These are phyloP conservation scores for Agaricus sinodeliciosus DNA, from an alignment of 768 basidiomycete species.

Conservation along the genomic window DNA sequence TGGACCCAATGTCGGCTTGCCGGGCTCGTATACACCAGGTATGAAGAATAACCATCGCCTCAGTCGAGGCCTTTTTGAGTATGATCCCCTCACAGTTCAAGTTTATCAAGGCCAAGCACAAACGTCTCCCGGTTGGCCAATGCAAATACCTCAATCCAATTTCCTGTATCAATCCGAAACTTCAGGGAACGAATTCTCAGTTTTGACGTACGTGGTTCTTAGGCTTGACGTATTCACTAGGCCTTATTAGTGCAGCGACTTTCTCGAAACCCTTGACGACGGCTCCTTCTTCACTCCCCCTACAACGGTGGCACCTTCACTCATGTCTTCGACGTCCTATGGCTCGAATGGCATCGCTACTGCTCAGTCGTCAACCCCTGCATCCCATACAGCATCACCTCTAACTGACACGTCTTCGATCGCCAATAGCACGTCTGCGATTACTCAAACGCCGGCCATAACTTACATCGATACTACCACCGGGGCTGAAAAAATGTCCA, in stretches of 20 bases:
- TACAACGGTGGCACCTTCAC: conserved; percentile 37
- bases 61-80: no score
- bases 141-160: conserved; percentile 37
- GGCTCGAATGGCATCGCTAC: conserved; percentile 11
- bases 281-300: conserved; percentile 73
- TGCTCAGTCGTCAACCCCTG: conserved; percentile 6
- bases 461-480: conserved; percentile 12
- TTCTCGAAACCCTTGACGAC: conserved; percentile 83
- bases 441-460: conserved; percentile 11
- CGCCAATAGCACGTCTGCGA: conserved; percentile 10
- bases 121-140: conserved; percentile 36
- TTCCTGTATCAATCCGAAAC: conserved; percentile 69
- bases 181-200: conserved; percentile 76
- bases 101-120: conserved; percentile 29
- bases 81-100: conserved; percentile 21
- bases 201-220: conserved; percentile 51
- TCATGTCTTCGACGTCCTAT: conserved; percentile 38
- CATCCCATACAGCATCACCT: conserved; percentile 8
- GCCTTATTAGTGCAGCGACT: conserved; percentile 51
- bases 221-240: conserved; percentile 5
- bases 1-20: conserved; percentile 21
- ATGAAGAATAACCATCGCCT: conserved; percentile 10
- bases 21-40: conserved; percentile 42
- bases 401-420: conserved; percentile 8
- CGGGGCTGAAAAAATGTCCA: conserved; percentile 12